Evolutionary conservation across 73 alveolate genomes (phyloP), one percentile per base, ranked within the genome.

Genomic region (Tetrahymena elliotti): DNA sequence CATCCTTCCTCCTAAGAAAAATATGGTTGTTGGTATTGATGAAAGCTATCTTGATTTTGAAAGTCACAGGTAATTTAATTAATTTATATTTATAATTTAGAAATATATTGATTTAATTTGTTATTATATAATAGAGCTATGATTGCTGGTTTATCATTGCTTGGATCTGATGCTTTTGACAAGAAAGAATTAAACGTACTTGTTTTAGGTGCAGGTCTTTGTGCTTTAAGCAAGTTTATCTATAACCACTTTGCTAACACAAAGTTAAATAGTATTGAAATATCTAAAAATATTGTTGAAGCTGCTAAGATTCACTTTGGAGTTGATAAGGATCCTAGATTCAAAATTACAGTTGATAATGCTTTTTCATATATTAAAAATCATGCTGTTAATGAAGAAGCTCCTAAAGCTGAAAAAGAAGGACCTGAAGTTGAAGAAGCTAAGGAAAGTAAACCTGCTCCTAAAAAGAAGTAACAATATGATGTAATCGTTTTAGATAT

Each of bases 171-270:
- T 27, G 96, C 88, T 0, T 68, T 68, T 68, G 88, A 68, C 22
- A 68, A 68, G 88, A 68, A 68, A 31, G 88, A 68, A 68, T 68
- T 68, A 31, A 68, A 94, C 35, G 82, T 94, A 3, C 93, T 94
- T 12, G 93, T 94, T 34, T 94, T 94, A 33, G 96, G 96, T 20
- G 95, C 95, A 39, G 96, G 96, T 20, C 95, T 94, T 18, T 94
- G 96, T 6, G 93, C 93, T 52, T 53, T 94, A 35, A 88, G 96
- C 52, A 94, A 93, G 83, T 94, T 94, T 52, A 35, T 94, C 2
- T 41, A 39, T 22, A 92, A 39, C 38, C 96, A 94, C 84, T 53
- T 94, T 47, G 82, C 88, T 31, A 68, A 93, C 34, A 94, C 93
- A 2, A 94, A 88, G 40, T 92, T 94, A 27, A 84, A 93, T 34